Evolutionary conservation across 495 filamentous ascomycete genomes (phyloP), one percentile per base, ranked within the genome.

Genomic region (Halenospora varia): DNA sequence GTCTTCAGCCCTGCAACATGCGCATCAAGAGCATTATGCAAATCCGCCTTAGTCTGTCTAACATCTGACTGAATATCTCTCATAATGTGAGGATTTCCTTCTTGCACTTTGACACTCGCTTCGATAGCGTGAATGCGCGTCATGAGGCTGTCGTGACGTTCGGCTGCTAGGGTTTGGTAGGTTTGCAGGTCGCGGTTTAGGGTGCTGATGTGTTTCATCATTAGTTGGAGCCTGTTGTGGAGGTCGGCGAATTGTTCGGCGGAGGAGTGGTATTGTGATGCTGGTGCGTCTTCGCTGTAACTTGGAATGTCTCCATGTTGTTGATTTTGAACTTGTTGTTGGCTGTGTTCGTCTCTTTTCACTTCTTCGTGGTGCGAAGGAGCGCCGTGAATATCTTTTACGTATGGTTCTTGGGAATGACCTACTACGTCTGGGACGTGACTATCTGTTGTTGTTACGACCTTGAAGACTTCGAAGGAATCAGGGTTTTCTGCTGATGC

Each of bases 381-480:
- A 4, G 4, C 6, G 29, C 29, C 29, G 29, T 35, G 29, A 13
- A 35, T 13, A 6, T 35, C 29, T 10, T 23, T 10, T 4, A n/a
- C 6, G 11, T 45, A 20, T 20, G 8, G 8, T 25, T n/a, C 8
- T 18, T 66, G 68, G 61, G 72, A 67, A 65, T 72, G 67, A 8
- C 26, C 59, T 69, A 54, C 64, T 66, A 66, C 25, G 52, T 66
- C 61, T 35, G 61, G 57, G 1, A 55, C 45, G 26, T 56, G 58
- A 1, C 20, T 73, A 42, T 79, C 74, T 13, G 77, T 82, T 66
- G 84, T 79, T 35, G 92, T 77, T 39, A 88, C 73, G 64, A 97
- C 82, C 63, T 93, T 96, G 77, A 91, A 93, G 59, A 94, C 70
- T 71, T 98, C 94, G 68, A 96, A 96, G 24, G 90, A 95, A 70